Base-by-base conservation (phyloP, 371 early-diverging fungal species). In the Zancudomyces culisetae region DNA sequence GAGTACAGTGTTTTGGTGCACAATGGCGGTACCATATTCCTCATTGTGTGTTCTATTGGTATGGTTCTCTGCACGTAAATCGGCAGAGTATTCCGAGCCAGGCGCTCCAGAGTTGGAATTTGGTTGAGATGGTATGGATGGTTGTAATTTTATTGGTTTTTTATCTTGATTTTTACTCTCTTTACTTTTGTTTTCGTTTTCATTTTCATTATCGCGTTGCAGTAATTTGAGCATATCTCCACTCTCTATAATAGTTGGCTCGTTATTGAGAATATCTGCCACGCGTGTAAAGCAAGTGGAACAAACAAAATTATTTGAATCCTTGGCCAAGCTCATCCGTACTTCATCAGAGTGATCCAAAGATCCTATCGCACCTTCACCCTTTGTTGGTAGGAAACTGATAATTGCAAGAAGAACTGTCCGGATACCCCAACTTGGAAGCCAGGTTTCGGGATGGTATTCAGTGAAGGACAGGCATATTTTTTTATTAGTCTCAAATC, bases 361-460 rank as follows among this genome's bases (percentile, higher is more conserved):
- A 0, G 85, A 83, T 23, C 93, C 96, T 26, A 92, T 79, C 1
- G 90, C 87, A 3, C 83, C 83, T 59, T 85, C 80, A 0, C 83
- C 73, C 20, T 75, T 66, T 0, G 76, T 79, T 13, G 79, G 75
- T 57, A 84, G 71, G 60, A 87, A 78, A 52, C 75, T 63, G 49
- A 85, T 77, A 27, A 95, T 68, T 1, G 88, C 96, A 13, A 86
- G 67, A 30, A 94, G 66, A 2, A 90, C 88, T 1, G 87, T 88
- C 13, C 89, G 81, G 30, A 90, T 79, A 19, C 83, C 83, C 93
- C 94, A 93, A 1, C 90, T 87, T 0, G 96, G 94, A 51, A 87
- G 80, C 94, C 96, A 93, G 53, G 71, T 80, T 63, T 95, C 84
- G 20, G 91, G 90, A 63, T 95, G 93, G 65, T 83, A 84, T 24